Evolutionary conservation across 768 basidiomycete species (phyloP).

Genomic region (Xanthoconium purpureum): DNA sequence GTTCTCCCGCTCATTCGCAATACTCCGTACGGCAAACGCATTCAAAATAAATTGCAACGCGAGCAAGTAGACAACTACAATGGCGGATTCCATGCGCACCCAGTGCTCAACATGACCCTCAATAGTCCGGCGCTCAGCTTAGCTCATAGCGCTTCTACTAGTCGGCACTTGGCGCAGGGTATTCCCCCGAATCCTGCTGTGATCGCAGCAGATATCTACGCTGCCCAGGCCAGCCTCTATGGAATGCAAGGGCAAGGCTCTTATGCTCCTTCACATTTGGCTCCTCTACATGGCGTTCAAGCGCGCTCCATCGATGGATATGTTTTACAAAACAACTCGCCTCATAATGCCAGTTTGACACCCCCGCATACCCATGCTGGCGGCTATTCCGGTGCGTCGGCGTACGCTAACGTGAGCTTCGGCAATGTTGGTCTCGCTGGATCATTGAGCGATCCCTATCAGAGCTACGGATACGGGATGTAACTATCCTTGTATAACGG

Average conservation of each 20-base stretch:
- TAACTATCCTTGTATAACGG: slow-evolving; percentile 37
- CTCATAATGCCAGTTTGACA: slow-evolving; percentile 61
- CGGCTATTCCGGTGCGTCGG: slow-evolving; percentile 56
- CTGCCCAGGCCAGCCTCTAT: slow-evolving; percentile 59
- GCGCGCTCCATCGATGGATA: slow-evolving; percentile 78
- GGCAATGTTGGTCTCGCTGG: slow-evolving; percentile 46
- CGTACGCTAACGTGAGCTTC: slow-evolving; percentile 54
- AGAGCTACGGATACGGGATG: slow-evolving; percentile 79
- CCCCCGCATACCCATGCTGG: slow-evolving; percentile 53
- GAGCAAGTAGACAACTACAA: slow-evolving; percentile 77
- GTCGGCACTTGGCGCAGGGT: slow-evolving; percentile 56
- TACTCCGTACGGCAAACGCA: slow-evolving; percentile 98
- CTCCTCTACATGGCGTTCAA: slow-evolving; percentile 54
- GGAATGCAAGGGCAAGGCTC: slow-evolving; percentile 53
- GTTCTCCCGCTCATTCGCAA: slow-evolving; percentile 97
- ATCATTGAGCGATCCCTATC: slow-evolving; percentile 72
- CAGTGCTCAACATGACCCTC: slow-evolving; percentile 55
- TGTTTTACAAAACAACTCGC: slow-evolving; percentile 70
- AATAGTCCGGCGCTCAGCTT: slow-evolving; percentile 54
- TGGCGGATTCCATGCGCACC: slow-evolving; percentile 56
- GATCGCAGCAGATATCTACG: slow-evolving; percentile 65
- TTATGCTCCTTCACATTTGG: slow-evolving; percentile 57
- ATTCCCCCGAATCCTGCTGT: slow-evolving; percentile 39
- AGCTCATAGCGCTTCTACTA: slow-evolving; percentile 38
- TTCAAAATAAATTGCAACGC: slow-evolving; percentile 97